Conservation (phyloP, 2,329 filamentous ascomycete species). For the Neofusicoccum sp. region DNA sequence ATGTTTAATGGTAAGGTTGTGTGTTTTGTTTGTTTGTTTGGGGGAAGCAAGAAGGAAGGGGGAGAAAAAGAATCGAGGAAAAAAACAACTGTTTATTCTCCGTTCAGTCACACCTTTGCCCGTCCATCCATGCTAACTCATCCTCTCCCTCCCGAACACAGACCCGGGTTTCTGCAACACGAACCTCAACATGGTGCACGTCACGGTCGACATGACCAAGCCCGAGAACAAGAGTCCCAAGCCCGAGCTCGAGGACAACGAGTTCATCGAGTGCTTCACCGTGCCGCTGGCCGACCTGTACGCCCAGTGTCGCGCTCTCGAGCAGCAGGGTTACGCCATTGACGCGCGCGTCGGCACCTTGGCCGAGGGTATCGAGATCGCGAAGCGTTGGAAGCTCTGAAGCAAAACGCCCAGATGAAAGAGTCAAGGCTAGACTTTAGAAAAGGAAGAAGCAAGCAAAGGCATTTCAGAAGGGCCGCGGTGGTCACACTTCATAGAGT, state of each 20-base stretch:
- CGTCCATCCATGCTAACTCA: neutral
- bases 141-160: conserved; percentile 22
- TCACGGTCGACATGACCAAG: conserved; percentile 69
- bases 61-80: neutral
- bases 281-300: conserved; percentile 67
- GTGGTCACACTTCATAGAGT: neutral
- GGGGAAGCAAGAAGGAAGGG: neutral
- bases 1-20: conserved; percentile 46
- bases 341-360: conserved; percentile 77
- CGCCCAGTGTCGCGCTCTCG: conserved; percentile 66
- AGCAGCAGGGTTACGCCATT: conserved; percentile 73
- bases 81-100: neutral
- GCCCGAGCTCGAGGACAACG: conserved; percentile 74
- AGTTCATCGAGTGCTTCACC: conserved; percentile 80
- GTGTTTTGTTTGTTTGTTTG: neutral
- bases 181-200: conserved; percentile 66
- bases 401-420: neutral
- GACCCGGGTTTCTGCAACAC: conserved; percentile 48
- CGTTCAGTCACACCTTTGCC: neutral
- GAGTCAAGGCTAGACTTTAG: neutral
- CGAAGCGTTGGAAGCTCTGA: conserved; percentile 53
- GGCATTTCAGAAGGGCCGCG: neutral
- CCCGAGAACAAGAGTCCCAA: conserved; percentile 67
- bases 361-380: conserved; percentile 76
- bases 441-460: neutral